Base-by-base conservation (phyloP, 208 protist species). In the Entamoeba invadens region DNA sequence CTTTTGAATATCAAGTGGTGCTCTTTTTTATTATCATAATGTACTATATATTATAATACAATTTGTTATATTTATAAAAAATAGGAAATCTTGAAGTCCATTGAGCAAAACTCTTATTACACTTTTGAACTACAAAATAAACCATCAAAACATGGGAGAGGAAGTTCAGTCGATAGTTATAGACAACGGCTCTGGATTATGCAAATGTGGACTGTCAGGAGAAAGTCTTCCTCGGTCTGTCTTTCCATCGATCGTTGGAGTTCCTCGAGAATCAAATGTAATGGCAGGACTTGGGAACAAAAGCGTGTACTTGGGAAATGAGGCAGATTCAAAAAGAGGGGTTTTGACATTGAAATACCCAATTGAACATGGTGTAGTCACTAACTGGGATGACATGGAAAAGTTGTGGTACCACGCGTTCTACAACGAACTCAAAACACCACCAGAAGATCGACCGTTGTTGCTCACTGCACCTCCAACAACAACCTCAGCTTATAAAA, bases 381-480 rank as follows among this genome's bases (percentile, higher is more conserved):
- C 35, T 45, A 94, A 95, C 10, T 95, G 95, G 94, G 93, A 93
- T 31, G 68, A 94, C 38, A 95, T 95, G 94, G 38, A 94, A 72
- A 94, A 94, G 94, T 94, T 96, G 93, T 99, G 98, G 98, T 97
- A 99, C 95, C 98, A 99, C 95, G 98, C 98, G 92, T 99, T 99
- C 95, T 98, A 98, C 96, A 99, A 99, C 95, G 98, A 99, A 96
- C 97, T 99, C 45, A 97, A 98, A 92, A 97, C 99, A 38, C 97
- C 97, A 92, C 98, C 98, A n/a, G 97, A 99, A 94, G 97, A 99
- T 93, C 98, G 99, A 96, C 98, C 98, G 92, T 97, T 99, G 77
- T 96, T 98, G 16, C 94, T 98, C 6, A 98, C 97, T 46, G 97
- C 98, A 95, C 96, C 97, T 14, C 97, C 97, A 44, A 95, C 97